Percentiles rank a stretch among this genome's conserved stretches.
These are phyloP conservation scores for Dothiorella sarmentorum DNA, from an alignment of 2,329 filamentous ascomycete species.

Conservation along the genomic window DNA sequence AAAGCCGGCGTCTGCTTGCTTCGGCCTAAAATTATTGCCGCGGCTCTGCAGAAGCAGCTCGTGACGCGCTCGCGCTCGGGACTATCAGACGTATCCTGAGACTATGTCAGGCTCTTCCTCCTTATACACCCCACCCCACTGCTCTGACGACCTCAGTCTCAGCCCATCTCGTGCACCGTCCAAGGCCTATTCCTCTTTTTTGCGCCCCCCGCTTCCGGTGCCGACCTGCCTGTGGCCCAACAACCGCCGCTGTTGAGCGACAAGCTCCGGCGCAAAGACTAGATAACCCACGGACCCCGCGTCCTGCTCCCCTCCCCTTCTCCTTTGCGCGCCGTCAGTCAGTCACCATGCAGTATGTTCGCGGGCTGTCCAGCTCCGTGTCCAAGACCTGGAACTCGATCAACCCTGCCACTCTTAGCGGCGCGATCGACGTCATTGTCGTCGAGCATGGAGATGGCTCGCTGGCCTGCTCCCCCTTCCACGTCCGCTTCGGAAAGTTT, in stretches of 20 bases:
- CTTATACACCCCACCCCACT: neutral
- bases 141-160: neutral
- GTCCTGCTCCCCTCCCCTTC: neutral
- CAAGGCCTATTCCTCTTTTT: neutral
- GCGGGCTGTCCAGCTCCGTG: constrained; percentile 90
- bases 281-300: constrained; percentile 3
- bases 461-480: constrained; percentile 91
- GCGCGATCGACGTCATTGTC: constrained; percentile 97
- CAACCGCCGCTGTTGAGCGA: constrained; percentile 17
- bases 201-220: constrained; percentile 3
- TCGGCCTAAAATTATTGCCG: neutral
- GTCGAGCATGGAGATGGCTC: constrained; percentile 92
- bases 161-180: neutral
- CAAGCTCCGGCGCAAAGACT: neutral
- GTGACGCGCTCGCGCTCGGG: constrained; percentile 19
- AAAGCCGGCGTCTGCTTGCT: neutral
- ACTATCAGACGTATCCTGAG: constrained; percentile 12
- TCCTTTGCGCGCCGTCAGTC: neutral
- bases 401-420: constrained; percentile 94
- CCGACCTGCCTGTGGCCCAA: constrained; percentile 13
- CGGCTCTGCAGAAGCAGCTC: constrained; percentile 7
- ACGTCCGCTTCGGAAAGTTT: constrained; percentile 98
- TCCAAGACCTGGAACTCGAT: constrained; percentile 99
- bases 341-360: constrained; percentile 99
- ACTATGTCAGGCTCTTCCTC: constrained; percentile 7